A percentile compares a stretch with the other conserved stretches of the same genome.
Evolutionary conservation across 225 moss, liverwort and hornwort genomes (phyloP).

Genomic region (Asterella californica): DNA sequence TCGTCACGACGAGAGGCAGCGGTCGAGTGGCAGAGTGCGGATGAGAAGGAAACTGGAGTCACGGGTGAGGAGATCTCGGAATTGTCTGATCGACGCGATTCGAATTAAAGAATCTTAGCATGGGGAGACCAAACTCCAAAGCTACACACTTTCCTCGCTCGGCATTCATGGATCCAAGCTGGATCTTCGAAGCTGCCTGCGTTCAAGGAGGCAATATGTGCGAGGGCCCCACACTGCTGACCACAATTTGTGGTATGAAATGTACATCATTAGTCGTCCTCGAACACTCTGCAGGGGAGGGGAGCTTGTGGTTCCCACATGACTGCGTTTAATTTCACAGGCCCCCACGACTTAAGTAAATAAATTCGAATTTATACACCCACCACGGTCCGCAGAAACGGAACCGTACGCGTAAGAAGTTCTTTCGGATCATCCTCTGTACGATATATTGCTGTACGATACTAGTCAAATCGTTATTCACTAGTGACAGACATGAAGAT

Average conservation of each 20-base stretch:
- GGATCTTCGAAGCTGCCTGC: background rate
- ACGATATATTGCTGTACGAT: background rate
- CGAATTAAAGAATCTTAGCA: background rate
- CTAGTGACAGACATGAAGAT: background rate
- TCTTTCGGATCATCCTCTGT: background rate
- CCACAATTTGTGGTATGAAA: background rate
- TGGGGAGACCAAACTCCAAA: constrained; percentile 1
- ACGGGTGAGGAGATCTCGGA: constrained; percentile 1
- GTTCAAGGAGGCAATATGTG: background rate
- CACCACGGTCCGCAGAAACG: background rate
- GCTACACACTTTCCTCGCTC: constrained; percentile 6
- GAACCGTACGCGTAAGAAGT: background rate
- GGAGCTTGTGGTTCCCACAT: constrained; percentile 7
- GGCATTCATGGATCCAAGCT: constrained; percentile 8
- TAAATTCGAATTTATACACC: background rate
- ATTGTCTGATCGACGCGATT: constrained; percentile 4
- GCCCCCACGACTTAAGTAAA: background rate
- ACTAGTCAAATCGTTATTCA: background rate
- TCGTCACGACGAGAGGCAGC: constrained; percentile 2
- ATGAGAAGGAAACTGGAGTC: constrained; percentile 4
- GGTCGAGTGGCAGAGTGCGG: background rate
- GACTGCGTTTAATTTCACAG: background rate
- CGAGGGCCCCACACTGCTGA: constrained; percentile 7
- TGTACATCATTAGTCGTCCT: background rate
- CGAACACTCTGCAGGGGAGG: background rate